Evolutionary conservation across 2,329 filamentous ascomycete species (phyloP).

Genomic region (Venturia effusa): DNA sequence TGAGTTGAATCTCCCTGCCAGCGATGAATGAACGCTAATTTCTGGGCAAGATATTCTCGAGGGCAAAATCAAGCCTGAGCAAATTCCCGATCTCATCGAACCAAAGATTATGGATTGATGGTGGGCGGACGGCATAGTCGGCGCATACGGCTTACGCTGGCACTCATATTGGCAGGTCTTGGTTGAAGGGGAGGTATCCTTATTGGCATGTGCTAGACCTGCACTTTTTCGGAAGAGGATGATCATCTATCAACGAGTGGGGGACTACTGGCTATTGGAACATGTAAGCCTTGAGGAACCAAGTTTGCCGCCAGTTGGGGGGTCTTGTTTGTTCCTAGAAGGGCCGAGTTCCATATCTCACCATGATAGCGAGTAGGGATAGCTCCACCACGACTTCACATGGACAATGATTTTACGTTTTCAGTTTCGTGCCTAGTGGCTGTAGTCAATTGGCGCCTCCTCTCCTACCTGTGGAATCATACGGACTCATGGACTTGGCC

Average conservation of each 20-base stretch:
- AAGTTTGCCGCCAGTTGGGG: too few relatives aligned
- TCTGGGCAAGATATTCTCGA: slow-evolving; percentile 58
- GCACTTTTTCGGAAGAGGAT: not conserved
- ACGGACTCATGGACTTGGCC: too few relatives aligned
- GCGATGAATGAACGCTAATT: slow-evolving; percentile 6
- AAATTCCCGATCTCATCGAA: slow-evolving; percentile 41
- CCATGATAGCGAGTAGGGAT: too few relatives aligned
- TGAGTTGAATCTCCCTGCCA: slow-evolving; percentile 23
- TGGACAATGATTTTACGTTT: too few relatives aligned
- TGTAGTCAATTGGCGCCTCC: too few relatives aligned
- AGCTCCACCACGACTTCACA: too few relatives aligned
- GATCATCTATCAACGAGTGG: not conserved
- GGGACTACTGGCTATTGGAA: too few relatives aligned
- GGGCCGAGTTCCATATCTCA: too few relatives aligned
- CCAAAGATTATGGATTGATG: slow-evolving; percentile 11
- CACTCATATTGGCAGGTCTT: not conserved
- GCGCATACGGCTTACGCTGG: not conserved
- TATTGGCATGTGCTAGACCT: not conserved
- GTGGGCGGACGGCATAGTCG: not conserved
- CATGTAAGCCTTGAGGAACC: too few relatives aligned
- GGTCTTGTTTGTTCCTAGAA: too few relatives aligned
- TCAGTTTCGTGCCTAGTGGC: too few relatives aligned
- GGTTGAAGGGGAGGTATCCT: not conserved
- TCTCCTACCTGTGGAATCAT: too few relatives aligned
- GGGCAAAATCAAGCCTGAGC: slow-evolving; percentile 63